phyloP scores from a whole-genome alignment of 1,284 basidiomycete species.

The Ganoderma lingzhi region DNA sequence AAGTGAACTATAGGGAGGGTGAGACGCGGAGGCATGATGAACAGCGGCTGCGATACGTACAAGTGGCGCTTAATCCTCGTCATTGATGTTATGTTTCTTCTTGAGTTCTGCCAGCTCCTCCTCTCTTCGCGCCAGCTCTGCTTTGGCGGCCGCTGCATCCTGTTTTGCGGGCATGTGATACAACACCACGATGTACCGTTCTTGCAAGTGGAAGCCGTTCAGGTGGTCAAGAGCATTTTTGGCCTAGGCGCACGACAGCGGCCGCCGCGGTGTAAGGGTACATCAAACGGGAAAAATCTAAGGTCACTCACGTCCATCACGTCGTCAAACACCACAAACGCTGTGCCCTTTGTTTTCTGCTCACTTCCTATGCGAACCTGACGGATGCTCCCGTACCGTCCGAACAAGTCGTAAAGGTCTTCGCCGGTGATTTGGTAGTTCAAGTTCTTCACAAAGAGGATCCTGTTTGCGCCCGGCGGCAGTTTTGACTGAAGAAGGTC shows the following conservation, averaged over 20 bases:
- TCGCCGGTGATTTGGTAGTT: slow-evolving; percentile 96
- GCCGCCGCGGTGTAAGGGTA: slow-evolving; percentile 22
- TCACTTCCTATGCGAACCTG: slow-evolving; percentile 96
- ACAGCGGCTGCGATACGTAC: slow-evolving; percentile 16
- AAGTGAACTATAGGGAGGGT: slow-evolving; percentile 1
- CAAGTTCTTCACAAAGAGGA: slow-evolving; percentile 89
- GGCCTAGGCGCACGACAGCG: slow-evolving; percentile 57
- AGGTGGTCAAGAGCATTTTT: slow-evolving; percentile 97
- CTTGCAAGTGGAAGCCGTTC: slow-evolving; percentile 98
- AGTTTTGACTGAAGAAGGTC: slow-evolving; percentile 69
- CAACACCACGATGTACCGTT: slow-evolving; percentile 96
- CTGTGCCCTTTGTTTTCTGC: slow-evolving; percentile 93
- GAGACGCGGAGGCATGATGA: not conserved
- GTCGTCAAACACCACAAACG: slow-evolving; percentile 93
- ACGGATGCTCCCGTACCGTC: slow-evolving; percentile 95
- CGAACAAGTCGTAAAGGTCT: slow-evolving; percentile 97
- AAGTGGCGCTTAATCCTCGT: slow-evolving; percentile 60
- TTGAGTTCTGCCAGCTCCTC: slow-evolving; percentile 91
- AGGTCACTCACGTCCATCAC: slow-evolving; percentile 82
- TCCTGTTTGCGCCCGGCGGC: slow-evolving; percentile 85
- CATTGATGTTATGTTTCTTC: slow-evolving; percentile 80
- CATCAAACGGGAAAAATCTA: slow-evolving; percentile 21
- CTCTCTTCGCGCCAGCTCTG: slow-evolving; percentile 91
- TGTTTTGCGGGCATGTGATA: slow-evolving; percentile 98
- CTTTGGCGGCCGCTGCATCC: slow-evolving; percentile 91